A percentile compares a stretch with the other conserved stretches of the same genome.
Conservation (phyloP, 441 rosid species). For the Omphalea diandra region DNA sequence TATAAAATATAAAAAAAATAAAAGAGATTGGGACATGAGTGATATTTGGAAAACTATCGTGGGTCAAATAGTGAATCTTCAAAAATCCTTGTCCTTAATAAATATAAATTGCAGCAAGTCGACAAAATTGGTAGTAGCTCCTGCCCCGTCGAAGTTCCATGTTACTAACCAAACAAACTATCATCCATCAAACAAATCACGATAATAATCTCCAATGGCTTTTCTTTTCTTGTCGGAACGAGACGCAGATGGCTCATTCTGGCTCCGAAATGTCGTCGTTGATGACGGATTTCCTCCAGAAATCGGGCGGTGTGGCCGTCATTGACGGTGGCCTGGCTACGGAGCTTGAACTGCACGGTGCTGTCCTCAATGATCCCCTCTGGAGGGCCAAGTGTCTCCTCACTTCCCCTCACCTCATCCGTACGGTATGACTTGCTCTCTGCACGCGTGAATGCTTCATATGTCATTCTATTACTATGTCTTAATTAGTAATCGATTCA, state of each 20-base stretch:
- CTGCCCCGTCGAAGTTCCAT: neutral
- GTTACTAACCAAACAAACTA: no score
- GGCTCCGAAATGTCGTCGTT: conserved; percentile 30
- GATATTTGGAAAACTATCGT: neutral
- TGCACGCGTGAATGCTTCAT: no score
- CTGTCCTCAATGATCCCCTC: conserved; percentile 91
- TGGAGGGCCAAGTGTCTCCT: conserved; percentile 96
- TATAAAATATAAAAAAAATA: neutral
- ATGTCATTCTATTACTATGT: no score
- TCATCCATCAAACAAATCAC: no score
- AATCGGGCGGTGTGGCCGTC: conserved; percentile 62
- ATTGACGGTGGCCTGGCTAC: conserved; percentile 92
- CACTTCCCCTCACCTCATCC: conserved; percentile 76
- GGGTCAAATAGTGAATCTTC: neutral
- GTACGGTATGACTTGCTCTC: conserved; percentile 49
- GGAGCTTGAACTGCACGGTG: conserved; percentile 82
- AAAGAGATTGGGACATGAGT: neutral
- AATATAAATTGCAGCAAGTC: neutral
- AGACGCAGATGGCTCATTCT: conserved; percentile 24
- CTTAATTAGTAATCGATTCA: no score
- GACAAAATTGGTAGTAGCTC: no score
- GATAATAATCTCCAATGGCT: no score
- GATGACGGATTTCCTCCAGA: conserved; percentile 57
- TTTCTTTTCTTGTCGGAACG: neutral
- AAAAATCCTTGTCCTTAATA: neutral